These are phyloP conservation scores for Aspergillus uvarum DNA, from an alignment of 2,329 filamentous ascomycete species.

Conservation along the genomic window DNA sequence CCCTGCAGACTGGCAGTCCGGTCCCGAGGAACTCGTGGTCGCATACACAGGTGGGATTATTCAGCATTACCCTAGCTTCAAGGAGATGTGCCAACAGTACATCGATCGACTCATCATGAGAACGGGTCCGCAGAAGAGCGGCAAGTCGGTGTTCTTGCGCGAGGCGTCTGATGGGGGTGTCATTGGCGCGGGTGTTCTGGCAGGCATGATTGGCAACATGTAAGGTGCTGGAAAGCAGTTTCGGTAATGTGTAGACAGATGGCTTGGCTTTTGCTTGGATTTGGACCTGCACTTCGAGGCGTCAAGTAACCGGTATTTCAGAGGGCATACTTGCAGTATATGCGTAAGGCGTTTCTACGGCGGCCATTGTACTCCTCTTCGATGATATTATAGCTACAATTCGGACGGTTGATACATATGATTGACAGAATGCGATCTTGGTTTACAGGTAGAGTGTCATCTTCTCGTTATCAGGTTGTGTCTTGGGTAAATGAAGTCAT, in stretches of 20 bases:
- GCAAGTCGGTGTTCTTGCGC: constrained; percentile 52
- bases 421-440: not conserved
- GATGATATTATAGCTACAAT: not conserved
- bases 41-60: constrained; percentile 81
- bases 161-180: constrained; percentile 57
- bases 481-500: not conserved
- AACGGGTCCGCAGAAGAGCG: constrained; percentile 46
- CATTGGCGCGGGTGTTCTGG: constrained; percentile 56
- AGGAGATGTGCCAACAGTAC: constrained; percentile 67
- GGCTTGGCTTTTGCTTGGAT: not conserved
- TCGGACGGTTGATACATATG: not conserved
- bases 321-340: not conserved
- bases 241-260: not conserved
- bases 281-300: not conserved
- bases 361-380: not conserved
- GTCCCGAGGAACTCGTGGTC: constrained; percentile 65
- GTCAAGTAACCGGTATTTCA: not conserved
- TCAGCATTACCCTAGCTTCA: constrained; percentile 73
- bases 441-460: not conserved
- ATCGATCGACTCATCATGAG: constrained; percentile 58
- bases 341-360: not conserved
- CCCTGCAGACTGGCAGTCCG: constrained; percentile 43
- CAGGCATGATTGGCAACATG: constrained; percentile 45
- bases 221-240: not conserved
- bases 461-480: not conserved